These are phyloP conservation scores for Chlorella vulgaris DNA, from an alignment of 139 green algal genomes.

Conservation along the genomic window DNA sequence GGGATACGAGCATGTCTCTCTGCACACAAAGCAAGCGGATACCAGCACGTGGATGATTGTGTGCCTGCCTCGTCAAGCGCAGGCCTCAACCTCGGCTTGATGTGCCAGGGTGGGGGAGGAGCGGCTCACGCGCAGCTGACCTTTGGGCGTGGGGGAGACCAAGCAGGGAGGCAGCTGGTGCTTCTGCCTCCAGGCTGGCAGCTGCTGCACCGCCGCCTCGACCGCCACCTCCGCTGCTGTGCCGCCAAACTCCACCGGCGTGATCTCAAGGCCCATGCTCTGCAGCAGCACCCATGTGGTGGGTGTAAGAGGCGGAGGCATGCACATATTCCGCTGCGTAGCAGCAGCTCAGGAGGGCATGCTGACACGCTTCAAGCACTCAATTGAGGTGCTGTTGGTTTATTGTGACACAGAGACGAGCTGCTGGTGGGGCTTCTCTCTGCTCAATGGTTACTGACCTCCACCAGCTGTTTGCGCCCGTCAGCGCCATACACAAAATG, in stretches of 20 bases:
- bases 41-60: too few species aligned
- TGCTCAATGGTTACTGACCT: slow-evolving; percentile 3
- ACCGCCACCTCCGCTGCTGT: not conserved
- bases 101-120: not conserved
- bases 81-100: too few species aligned
- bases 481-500: slow-evolving; percentile 6
- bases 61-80: not conserved
- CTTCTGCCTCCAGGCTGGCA: not conserved
- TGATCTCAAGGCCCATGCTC: not conserved
- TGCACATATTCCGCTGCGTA: not conserved
- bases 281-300: not conserved
- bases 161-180: slow-evolving; percentile 1
- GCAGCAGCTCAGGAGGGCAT: too few species aligned
- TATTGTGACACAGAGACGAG: too few species aligned
- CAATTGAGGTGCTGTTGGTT: too few species aligned
- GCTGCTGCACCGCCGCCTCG: not conserved
- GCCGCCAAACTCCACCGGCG: slow-evolving; percentile 13
- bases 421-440: too few species aligned
- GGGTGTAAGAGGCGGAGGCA: not conserved
- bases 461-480: not conserved
- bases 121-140: not conserved
- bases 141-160: too few species aligned
- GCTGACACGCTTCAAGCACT: too few species aligned
- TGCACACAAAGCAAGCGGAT: too few species aligned
- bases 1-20: too few species aligned